These are phyloP conservation scores for Aphanomyces invadans DNA, from an alignment of 352 stramenopile genomes.

Conservation along the genomic window DNA sequence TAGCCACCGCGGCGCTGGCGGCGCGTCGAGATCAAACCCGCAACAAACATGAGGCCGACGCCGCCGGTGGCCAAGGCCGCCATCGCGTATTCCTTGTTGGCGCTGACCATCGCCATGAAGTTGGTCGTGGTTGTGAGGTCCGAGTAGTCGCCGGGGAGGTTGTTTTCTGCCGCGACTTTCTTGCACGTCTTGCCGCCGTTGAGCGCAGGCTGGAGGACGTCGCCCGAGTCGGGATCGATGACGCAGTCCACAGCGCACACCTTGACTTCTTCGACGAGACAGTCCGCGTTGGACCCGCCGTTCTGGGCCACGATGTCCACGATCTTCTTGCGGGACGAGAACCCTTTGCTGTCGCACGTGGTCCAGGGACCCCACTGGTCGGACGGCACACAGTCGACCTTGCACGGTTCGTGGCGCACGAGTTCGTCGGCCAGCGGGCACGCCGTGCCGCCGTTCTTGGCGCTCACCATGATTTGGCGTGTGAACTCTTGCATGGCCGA, in stretches of 20 bases:
- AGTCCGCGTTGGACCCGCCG: not conserved
- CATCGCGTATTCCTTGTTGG: constrained; percentile 16
- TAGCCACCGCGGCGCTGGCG: constrained; percentile 14
- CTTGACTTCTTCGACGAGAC: not conserved
- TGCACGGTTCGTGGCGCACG: not conserved
- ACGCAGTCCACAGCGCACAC: constrained; percentile 10
- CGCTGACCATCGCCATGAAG: constrained; percentile 14
- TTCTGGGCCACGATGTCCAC: constrained; percentile 1
- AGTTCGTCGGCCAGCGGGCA: not conserved
- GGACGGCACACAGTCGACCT: not conserved
- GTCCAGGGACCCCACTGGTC: not conserved
- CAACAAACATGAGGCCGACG: constrained; percentile 13
- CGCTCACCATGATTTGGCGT: not conserved
- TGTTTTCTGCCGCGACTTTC: not conserved
- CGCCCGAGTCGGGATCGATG: not conserved
- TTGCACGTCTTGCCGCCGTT: constrained; percentile 8
- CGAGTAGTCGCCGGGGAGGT: constrained; percentile 5
- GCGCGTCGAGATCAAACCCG: not conserved
- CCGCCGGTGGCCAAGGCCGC: constrained; percentile 1
- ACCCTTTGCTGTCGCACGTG: not conserved
- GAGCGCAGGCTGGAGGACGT: not conserved
- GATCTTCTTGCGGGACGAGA: not conserved
- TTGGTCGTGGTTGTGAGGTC: not conserved
- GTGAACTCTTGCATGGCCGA: not conserved
- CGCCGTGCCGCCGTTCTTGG: not conserved